phyloP scores from a whole-genome alignment of 768 basidiomycete genomes.

The Xerocomus brunneocitrinus region DNA sequence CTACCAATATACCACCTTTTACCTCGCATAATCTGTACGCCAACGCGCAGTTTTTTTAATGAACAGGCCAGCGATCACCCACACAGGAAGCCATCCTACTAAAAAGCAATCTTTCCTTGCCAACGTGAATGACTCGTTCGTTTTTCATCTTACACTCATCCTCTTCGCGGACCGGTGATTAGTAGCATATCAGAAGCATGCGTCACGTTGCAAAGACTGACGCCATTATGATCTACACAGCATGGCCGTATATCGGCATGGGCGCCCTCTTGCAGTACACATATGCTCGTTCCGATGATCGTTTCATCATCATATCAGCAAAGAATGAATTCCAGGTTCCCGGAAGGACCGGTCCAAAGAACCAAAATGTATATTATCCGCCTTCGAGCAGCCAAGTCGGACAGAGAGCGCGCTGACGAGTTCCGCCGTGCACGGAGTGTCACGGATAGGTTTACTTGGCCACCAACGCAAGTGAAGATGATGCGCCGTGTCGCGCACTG shows the following conservation, averaged over 20 bases:
- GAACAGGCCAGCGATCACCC: background rate
- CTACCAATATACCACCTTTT: background rate
- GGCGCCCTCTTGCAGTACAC: background rate
- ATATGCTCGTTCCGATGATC: background rate
- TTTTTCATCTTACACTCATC: background rate
- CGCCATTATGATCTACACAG: constrained; percentile 3
- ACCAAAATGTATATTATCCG: background rate
- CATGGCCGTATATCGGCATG: background rate
- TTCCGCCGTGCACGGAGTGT: constrained; percentile 6
- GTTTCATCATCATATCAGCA: background rate
- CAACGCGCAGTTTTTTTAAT: background rate
- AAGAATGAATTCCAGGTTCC: background rate
- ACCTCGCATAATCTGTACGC: background rate
- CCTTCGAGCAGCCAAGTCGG: background rate
- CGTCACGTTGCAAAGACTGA: background rate
- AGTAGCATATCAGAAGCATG: background rate
- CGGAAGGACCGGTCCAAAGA: background rate
- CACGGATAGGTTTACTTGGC: constrained; percentile 1
- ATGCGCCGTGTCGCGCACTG: background rate
- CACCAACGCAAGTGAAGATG: background rate
- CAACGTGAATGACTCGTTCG: background rate
- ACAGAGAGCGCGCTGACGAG: background rate
- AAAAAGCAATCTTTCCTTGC: background rate
- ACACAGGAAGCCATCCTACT: constrained; percentile 4
- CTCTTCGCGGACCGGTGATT: background rate